A percentile compares a stretch with the other conserved stretches of the same genome.
These are phyloP conservation scores for Alternaria longipes DNA, from an alignment of 2,329 filamentous ascomycete species.

Conservation along the genomic window DNA sequence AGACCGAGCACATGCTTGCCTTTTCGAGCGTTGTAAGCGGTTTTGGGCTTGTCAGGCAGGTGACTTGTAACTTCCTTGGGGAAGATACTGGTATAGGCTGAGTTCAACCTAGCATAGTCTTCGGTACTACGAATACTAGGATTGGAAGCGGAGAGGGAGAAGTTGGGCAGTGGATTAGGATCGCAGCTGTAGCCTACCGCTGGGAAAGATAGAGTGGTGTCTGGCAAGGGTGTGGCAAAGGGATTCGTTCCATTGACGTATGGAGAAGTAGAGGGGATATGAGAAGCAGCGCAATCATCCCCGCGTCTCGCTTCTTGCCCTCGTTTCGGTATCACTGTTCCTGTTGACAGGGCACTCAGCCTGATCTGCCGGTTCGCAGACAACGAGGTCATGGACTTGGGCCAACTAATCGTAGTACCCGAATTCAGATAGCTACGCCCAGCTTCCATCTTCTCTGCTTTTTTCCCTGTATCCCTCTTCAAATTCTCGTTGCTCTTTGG, in stretches of 20 bases:
- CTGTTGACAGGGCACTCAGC: slow-evolving; percentile 16
- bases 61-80: neutral
- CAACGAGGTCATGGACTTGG: slow-evolving; percentile 25
- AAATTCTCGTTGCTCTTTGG: slow-evolving; percentile 3
- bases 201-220: neutral
- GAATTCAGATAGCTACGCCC: slow-evolving; percentile 16
- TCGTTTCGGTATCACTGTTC: neutral
- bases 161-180: neutral
- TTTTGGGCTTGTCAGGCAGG: neutral
- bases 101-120: slow-evolving; percentile 12
- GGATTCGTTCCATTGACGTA: neutral
- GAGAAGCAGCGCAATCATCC: neutral
- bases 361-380: slow-evolving; percentile 29
- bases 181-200: too few relatives aligned
- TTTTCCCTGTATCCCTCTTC: neutral
- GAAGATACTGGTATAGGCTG: slow-evolving; percentile 4
- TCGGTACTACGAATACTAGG: neutral
- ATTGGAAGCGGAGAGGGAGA: neutral
- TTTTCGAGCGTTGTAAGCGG: slow-evolving; percentile 25
- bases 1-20: slow-evolving; percentile 35
- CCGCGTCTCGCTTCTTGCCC: too few relatives aligned
- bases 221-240: neutral
- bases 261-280: too few relatives aligned
- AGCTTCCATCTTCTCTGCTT: neutral
- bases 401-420: slow-evolving; percentile 6